Base-by-base conservation (phyloP, 495 filamentous ascomycete species). In the Xylaria flabelliformis region DNA sequence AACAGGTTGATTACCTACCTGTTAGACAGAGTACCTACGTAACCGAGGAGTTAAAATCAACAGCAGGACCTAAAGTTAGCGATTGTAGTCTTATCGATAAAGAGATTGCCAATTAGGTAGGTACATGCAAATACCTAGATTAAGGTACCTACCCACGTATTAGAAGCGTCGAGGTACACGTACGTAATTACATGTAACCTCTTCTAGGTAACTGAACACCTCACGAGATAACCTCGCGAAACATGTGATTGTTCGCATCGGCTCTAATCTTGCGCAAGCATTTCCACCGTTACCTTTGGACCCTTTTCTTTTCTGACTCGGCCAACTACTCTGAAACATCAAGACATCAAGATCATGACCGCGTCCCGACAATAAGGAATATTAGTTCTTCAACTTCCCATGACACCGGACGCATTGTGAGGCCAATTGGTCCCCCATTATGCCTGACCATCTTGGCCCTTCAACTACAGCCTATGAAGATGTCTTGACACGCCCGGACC, bases 371-470 rank as follows among this genome's bases (percentile, higher is more conserved):
- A 19, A 42, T 55, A 64, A 56, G 10, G 3, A 41, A 42, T 42
- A 13, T 19, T 46, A 29, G 2, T 46, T n/a, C 46, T 51, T 1
- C 55, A 64, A 55, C 24, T 32, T 61, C 63, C 63, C 70, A 72
- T 72, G 70, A 59, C 70, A 67, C 70, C 29, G 41, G 58, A 61
- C 39, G 12, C 50, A 26, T 53, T 32, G 41, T 48, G 70, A 72
- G 70, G 63, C 50, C 70, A 72, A 59, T 42, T 72, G 70, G 70
- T 72, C 70, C 50, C 71, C 72, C 74, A 73, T 78, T 74, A 82
- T 82, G 80, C 74, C 83, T 77, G 82, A 83, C 73, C 78, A 82
- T 70, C 80, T 80, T 71, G 74, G 78, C 65, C 79, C 82, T 26
- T 76, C 80, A 70, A 73, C 70, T 19, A 39, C 50, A 21, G 58